phyloP scores from a whole-genome alignment of 75 land plant species.

The Selaginella tamariscina region DNA sequence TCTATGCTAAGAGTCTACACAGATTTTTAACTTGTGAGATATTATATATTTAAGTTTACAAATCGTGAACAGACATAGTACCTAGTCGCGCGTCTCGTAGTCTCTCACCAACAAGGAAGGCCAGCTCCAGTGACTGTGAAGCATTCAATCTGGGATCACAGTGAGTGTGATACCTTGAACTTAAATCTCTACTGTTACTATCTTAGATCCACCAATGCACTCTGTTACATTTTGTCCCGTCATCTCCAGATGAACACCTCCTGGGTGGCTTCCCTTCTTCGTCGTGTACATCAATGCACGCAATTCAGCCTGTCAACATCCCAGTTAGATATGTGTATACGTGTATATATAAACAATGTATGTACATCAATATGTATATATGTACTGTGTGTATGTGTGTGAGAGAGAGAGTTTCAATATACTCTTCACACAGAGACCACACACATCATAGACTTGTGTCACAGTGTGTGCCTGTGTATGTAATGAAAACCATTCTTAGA shows the following conservation, averaged over 20 bases:
- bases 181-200: slow-evolving; percentile 49
- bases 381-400: background rate
- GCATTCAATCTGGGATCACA: slow-evolving; percentile 63
- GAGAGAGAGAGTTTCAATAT: background rate
- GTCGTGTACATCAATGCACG: slow-evolving; percentile 61
- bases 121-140: slow-evolving; percentile 59
- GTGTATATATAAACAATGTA: slow-evolving; percentile 16
- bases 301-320: slow-evolving; percentile 45
- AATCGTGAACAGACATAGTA: too few species aligned
- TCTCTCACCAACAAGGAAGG: slow-evolving; percentile 64
- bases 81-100: slow-evolving; percentile 38
- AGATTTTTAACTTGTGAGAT: too few species aligned
- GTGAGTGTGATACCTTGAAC: slow-evolving; percentile 48
- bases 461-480: too few species aligned
- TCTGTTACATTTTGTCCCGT: slow-evolving; percentile 77
- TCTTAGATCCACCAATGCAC: too few species aligned
- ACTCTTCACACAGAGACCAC: background rate
- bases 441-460: too few species aligned
- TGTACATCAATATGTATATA: background rate
- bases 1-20: too few species aligned
- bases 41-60: too few species aligned
- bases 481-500: too few species aligned
- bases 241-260: slow-evolving; percentile 72
- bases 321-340: slow-evolving; percentile 1
- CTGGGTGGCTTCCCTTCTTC: slow-evolving; percentile 66